These are phyloP conservation scores for Wickerhamomyces sp. DNA, from an alignment of 1,139 yeast genomes.

Conservation along the genomic window DNA sequence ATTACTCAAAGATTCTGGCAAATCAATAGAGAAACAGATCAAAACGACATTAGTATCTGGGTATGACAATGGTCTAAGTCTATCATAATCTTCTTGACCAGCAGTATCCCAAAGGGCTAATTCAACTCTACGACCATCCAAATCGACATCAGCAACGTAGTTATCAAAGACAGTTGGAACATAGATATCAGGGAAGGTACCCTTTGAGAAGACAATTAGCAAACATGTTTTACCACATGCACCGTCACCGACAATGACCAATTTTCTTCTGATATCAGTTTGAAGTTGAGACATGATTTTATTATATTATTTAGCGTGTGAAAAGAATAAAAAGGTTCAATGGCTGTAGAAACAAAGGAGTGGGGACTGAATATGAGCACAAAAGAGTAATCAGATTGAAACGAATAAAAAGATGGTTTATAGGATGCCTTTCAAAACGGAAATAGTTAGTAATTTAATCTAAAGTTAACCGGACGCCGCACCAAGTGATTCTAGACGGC, in stretches of 20 bases:
- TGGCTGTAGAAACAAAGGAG: not conserved
- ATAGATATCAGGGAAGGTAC: conserved; percentile 93
- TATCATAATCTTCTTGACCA: conserved; percentile 96
- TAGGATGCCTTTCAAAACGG: no score
- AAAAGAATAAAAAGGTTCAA: not conserved
- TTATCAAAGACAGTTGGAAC: conserved; percentile 95
- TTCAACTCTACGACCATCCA: conserved; percentile 91
- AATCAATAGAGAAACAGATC: conserved; percentile 87
- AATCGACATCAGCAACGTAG: conserved; percentile 91
- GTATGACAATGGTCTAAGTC: conserved; percentile 89
- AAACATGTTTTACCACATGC: conserved; percentile 85
- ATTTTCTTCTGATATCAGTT: conserved; percentile 71
- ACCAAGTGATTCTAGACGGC: no score
- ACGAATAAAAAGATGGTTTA: no score
- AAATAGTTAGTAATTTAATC: no score
- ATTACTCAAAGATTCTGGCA: conserved; percentile 90
- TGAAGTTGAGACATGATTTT: conserved; percentile 25
- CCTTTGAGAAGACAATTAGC: conserved; percentile 84
- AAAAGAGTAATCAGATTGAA: no score
- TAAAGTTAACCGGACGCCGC: no score
- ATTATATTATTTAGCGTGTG: not conserved
- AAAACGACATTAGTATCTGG: conserved; percentile 91
- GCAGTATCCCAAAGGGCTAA: conserved; percentile 98
- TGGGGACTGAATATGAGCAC: not conserved
- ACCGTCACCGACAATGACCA: conserved; percentile 85